These are phyloP conservation scores for Lablab purpureus DNA, from an alignment of 306 rosid genomes.

Conservation along the genomic window DNA sequence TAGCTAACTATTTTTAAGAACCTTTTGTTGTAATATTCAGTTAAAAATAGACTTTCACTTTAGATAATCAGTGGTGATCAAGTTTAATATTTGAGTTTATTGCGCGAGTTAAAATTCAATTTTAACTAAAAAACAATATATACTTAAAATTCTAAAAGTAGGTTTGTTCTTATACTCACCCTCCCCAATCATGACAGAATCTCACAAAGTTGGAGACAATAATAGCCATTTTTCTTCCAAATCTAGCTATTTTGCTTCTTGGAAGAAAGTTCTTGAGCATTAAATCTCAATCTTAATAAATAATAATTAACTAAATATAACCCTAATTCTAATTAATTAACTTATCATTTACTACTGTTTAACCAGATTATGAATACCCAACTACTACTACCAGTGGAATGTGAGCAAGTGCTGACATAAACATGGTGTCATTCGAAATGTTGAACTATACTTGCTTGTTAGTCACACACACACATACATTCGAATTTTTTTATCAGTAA, in stretches of 20 bases:
- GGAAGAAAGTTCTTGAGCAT: background rate
- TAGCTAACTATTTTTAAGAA: no score
- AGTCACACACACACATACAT: no score
- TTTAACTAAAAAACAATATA: background rate
- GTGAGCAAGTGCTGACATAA: slow-evolving; percentile 60
- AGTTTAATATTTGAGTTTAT: background rate
- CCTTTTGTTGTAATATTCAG: no score
- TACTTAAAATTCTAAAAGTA: background rate
- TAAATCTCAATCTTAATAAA: slow-evolving; percentile 19
- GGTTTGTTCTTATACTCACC: background rate
- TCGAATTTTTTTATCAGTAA: no score
- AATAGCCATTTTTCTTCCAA: background rate
- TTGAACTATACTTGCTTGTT: slow-evolving; percentile 4
- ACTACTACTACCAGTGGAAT: slow-evolving; percentile 24
- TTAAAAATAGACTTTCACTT: background rate
- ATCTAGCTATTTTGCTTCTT: background rate
- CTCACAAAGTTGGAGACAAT: slow-evolving; percentile 26
- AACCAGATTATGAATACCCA: slow-evolving; percentile 6
- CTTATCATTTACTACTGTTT: slow-evolving; percentile 36
- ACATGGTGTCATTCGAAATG: slow-evolving; percentile 56
- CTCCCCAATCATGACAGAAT: slow-evolving; percentile 11
- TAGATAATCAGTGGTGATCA: background rate
- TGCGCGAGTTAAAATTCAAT: background rate
- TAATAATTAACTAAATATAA: background rate
- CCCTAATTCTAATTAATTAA: background rate